Evolutionary conservation across 1,284 basidiomycete genomes (phyloP).

Genomic region (Chondrostereum purpureum): DNA sequence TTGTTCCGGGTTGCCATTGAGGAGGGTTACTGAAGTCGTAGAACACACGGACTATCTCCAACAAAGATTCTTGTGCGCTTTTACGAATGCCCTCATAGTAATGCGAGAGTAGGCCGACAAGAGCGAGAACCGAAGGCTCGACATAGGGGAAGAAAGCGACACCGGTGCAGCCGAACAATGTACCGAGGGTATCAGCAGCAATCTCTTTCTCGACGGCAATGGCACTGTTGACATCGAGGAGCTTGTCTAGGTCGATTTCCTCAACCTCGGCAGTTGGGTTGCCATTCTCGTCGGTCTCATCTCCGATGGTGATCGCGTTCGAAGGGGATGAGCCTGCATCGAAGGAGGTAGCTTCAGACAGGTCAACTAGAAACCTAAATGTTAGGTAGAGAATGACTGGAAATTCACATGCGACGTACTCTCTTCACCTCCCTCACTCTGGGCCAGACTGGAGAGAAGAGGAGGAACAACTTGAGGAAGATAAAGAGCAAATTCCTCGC

Average conservation of each 20-base stretch:
- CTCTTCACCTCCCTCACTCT: slow-evolving; percentile 78
- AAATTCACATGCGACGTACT: slow-evolving; percentile 31
- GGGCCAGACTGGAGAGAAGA: slow-evolving; percentile 80
- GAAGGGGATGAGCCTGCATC: slow-evolving; percentile 71
- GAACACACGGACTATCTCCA: slow-evolving; percentile 89
- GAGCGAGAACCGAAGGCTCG: slow-evolving; percentile 73
- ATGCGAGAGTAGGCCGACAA: slow-evolving; percentile 80
- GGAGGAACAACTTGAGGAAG: slow-evolving; percentile 84
- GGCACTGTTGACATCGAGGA: slow-evolving; percentile 91
- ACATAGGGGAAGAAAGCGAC: slow-evolving; percentile 87
- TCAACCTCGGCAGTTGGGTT: slow-evolving; percentile 72
- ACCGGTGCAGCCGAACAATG: slow-evolving; percentile 82
- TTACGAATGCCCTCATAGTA: slow-evolving; percentile 99
- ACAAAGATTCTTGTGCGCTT: slow-evolving; percentile 83
- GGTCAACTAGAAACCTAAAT: slow-evolving; percentile 37
- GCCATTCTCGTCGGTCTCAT: slow-evolving; percentile 41
- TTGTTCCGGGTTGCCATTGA: slow-evolving; percentile 78
- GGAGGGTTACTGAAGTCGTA: slow-evolving; percentile 81
- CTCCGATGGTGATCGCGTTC: slow-evolving; percentile 56
- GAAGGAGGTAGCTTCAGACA: slow-evolving; percentile 43
- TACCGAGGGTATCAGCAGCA: slow-evolving; percentile 93
- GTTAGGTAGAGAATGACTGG: slow-evolving; percentile 1
- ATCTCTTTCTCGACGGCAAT: slow-evolving; percentile 99
- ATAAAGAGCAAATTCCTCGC: slow-evolving; percentile 88
- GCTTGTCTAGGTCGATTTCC: slow-evolving; percentile 78